Evolutionary conservation across 1,139 yeast genomes (phyloP).

Genomic region (Scheffersomyces parashehatae): DNA sequence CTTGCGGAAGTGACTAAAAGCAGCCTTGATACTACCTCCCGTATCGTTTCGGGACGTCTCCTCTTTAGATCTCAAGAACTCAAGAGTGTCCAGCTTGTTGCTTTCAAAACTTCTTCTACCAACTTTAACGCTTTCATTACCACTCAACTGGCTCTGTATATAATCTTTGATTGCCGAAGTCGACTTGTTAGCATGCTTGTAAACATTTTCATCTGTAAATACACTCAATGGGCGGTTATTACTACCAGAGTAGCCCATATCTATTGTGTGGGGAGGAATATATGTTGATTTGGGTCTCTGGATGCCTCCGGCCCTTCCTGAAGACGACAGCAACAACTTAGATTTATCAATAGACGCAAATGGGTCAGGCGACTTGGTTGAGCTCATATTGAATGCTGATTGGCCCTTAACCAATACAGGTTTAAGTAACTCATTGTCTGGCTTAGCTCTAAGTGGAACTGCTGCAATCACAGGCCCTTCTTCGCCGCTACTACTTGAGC

Average conservation of each 20-base stretch:
- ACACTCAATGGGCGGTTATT: constrained; percentile 6
- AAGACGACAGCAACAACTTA: constrained; percentile 15
- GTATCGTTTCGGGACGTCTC: constrained; percentile 35
- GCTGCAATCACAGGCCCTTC: background rate
- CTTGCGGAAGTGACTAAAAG: constrained; percentile 36
- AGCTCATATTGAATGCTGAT: background rate
- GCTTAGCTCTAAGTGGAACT: background rate
- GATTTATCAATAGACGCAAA: constrained; percentile 42
- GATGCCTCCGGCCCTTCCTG: background rate
- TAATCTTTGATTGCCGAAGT: constrained; percentile 34
- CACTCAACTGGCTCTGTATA: constrained; percentile 34
- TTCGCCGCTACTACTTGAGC: no score
- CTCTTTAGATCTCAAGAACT: constrained; percentile 58
- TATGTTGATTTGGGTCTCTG: constrained; percentile 23
- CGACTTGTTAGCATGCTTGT: constrained; percentile 12
- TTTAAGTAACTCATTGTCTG: no score
- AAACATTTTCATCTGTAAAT: constrained; percentile 8
- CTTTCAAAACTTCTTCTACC: constrained; percentile 18
- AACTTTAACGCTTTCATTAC: constrained; percentile 1
- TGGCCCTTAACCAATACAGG: background rate
- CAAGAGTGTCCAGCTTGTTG: constrained; percentile 36
- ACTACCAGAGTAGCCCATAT: background rate
- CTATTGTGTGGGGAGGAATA: constrained; percentile 1
- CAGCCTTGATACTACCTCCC: constrained; percentile 47
- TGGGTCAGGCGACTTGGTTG: constrained; percentile 27